These are phyloP conservation scores for Linnemannia hyalina DNA, from an alignment of 192 early-diverging fungal species.

Conservation along the genomic window DNA sequence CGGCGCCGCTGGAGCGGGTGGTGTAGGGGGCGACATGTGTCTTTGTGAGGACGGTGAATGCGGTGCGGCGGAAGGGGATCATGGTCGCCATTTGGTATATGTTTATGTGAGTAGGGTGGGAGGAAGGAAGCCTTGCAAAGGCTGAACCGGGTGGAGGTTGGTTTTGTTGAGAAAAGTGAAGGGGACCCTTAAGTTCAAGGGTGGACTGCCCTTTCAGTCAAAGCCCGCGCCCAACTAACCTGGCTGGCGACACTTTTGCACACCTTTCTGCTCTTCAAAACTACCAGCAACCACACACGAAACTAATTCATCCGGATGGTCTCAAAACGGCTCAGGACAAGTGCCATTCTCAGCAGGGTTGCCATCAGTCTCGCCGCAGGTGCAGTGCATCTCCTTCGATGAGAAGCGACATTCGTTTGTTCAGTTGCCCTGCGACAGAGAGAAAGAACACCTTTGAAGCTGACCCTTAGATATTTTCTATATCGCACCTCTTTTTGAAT, in stretches of 20 bases:
- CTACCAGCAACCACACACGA: not conserved
- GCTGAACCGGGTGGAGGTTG: not conserved
- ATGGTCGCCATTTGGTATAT: not conserved
- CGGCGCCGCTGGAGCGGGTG: constrained; percentile 43
- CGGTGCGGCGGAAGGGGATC: constrained; percentile 21
- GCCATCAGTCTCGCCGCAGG: constrained; percentile 34
- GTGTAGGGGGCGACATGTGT: constrained; percentile 15
- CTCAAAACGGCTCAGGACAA: constrained; percentile 17
- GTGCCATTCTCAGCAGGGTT: constrained; percentile 17
- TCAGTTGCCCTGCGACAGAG: not conserved
- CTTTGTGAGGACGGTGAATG: constrained; percentile 8
- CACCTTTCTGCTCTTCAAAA: not conserved
- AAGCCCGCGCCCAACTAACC: not conserved
- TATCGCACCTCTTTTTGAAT: not conserved
- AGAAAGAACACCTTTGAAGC: not conserved
- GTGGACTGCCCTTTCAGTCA: not conserved
- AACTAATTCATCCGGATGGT: constrained; percentile 8
- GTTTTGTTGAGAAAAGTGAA: not conserved
- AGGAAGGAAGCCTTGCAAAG: not conserved
- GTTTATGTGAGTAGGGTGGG: not conserved
- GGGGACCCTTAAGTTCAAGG: not conserved
- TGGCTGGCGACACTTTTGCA: not conserved
- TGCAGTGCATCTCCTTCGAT: not conserved
- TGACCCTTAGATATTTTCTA: not conserved
- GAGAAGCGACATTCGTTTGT: not conserved